phyloP scores from a whole-genome alignment of 2,329 filamentous ascomycete genomes.

The Dactylellina cionopaga region DNA sequence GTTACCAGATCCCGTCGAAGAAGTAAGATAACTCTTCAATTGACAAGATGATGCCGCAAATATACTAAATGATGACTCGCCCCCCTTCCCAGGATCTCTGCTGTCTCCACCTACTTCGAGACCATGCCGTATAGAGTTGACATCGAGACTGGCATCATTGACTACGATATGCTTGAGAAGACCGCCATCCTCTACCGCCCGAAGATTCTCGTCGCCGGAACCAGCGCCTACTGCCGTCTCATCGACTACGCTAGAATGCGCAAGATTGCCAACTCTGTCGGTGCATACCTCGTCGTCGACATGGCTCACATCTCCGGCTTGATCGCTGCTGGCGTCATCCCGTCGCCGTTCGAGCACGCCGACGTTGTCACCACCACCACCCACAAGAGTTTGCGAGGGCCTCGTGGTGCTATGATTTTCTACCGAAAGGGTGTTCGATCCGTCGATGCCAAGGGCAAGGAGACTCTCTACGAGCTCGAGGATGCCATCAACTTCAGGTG shows the following conservation, averaged over 20 bases:
- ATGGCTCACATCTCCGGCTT: conserved; percentile 99
- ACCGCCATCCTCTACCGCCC: conserved; percentile 91
- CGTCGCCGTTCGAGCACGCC: conserved; percentile 88
- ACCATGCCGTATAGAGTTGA: conserved; percentile 95
- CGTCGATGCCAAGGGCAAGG: conserved; percentile 89
- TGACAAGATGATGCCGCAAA: background rate
- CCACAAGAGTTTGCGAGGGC: conserved; percentile 97
- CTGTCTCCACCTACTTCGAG: conserved; percentile 98
- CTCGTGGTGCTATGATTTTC: conserved; percentile 99
- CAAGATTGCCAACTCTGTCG: conserved; percentile 90
- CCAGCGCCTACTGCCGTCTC: conserved; percentile 95
- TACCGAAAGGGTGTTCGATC: conserved; percentile 96
- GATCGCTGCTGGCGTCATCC: conserved; percentile 90
- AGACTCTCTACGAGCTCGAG: conserved; percentile 91
- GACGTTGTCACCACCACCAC: conserved; percentile 98
- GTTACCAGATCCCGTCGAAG: conserved; percentile 93
- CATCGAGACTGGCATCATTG: conserved; percentile 90
- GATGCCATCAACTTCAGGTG: conserved; percentile 89
- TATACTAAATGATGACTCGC: conserved; percentile 44
- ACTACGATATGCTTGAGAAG: conserved; percentile 92
- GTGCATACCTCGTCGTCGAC: conserved; percentile 93
- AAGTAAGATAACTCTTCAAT: conserved; percentile 69
- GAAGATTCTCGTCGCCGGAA: conserved; percentile 95
- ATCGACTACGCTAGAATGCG: conserved; percentile 98
- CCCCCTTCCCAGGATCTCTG: conserved; percentile 75